Evolutionary conservation across 2,329 filamentous ascomycete genomes (phyloP).

Genomic region (Neobulgaria alba): DNA sequence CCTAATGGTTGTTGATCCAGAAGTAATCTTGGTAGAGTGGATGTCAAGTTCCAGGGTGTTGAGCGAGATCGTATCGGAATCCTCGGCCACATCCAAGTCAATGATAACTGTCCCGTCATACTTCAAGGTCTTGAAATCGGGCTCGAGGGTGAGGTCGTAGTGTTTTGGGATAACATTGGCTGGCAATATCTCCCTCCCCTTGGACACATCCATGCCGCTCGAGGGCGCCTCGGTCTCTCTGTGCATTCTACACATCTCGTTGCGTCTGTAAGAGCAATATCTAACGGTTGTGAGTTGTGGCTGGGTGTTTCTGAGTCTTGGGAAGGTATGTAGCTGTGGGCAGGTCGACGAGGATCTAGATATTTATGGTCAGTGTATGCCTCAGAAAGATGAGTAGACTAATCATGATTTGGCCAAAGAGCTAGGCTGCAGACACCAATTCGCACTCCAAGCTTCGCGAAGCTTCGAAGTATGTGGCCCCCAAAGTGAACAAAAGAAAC

Average conservation of each 20-base stretch:
- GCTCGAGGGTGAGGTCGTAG: constrained; percentile 87
- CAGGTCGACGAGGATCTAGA: constrained; percentile 16
- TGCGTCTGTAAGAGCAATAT: constrained; percentile 67
- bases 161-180: constrained; percentile 86
- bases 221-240: constrained; percentile 45
- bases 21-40: constrained; percentile 60
- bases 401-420: too few relatives aligned
- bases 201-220: constrained; percentile 49
- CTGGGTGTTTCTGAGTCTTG: constrained; percentile 12
- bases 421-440: background rate
- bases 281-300: constrained; percentile 31
- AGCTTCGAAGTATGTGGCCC: background rate
- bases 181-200: constrained; percentile 76
- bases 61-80: constrained; percentile 76
- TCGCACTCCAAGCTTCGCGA: background rate
- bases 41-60: constrained; percentile 85
- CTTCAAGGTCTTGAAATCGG: constrained; percentile 78
- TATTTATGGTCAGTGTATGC: too few relatives aligned
- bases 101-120: constrained; percentile 81
- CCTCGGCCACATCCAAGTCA: constrained; percentile 77
- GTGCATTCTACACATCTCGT: constrained; percentile 59
- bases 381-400: too few relatives aligned
- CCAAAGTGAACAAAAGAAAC: background rate
- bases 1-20: constrained; percentile 45
- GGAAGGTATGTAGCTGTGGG: constrained; percentile 8